phyloP scores from a whole-genome alignment of 805 yeast species.

The Zygosaccharomyces pseudorouxii region DNA sequence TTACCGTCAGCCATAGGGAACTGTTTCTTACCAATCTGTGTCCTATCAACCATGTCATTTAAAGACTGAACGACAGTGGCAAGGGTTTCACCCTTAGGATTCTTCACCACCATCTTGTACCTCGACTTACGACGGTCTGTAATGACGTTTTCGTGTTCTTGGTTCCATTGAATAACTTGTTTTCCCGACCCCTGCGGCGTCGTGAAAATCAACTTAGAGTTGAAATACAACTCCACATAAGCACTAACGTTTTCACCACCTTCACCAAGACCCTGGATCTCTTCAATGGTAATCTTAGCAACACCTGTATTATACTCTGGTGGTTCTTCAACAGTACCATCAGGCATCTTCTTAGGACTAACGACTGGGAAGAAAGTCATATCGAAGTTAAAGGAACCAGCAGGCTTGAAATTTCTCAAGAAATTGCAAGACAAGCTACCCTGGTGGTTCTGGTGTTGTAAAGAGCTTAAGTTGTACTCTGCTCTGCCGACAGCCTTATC shows the following conservation, averaged over 20 bases:
- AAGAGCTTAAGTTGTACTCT: slow-evolving; percentile 64
- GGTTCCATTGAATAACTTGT: slow-evolving; percentile 64
- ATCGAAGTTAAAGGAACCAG: slow-evolving; percentile 70
- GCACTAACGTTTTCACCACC: slow-evolving; percentile 52
- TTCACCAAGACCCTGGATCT: slow-evolving; percentile 31
- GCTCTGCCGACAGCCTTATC: slow-evolving; percentile 78
- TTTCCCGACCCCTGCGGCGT: slow-evolving; percentile 46
- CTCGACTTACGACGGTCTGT: slow-evolving; percentile 67
- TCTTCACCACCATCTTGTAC: slow-evolving; percentile 61
- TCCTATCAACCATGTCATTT: slow-evolving; percentile 66
- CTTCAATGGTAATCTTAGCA: slow-evolving; percentile 50
- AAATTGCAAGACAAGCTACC: slow-evolving; percentile 51
- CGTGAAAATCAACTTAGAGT: slow-evolving; percentile 53
- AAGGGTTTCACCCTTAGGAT: slow-evolving; percentile 51
- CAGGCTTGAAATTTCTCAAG: slow-evolving; percentile 75
- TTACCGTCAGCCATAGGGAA: slow-evolving; percentile 60
- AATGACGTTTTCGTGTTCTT: slow-evolving; percentile 60
- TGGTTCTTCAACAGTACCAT: slow-evolving; percentile 78
- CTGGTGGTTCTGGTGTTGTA: slow-evolving; percentile 51
- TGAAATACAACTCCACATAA: slow-evolving; percentile 66
- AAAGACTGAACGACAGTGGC: slow-evolving; percentile 57
- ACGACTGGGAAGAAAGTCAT: slow-evolving; percentile 74
- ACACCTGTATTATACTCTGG: slow-evolving; percentile 96
- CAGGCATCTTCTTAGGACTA: slow-evolving; percentile 53
- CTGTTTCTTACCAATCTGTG: slow-evolving; percentile 76